These are phyloP conservation scores for Pseudocercospora crystallina DNA, from an alignment of 2,329 filamentous ascomycete genomes.

Conservation along the genomic window DNA sequence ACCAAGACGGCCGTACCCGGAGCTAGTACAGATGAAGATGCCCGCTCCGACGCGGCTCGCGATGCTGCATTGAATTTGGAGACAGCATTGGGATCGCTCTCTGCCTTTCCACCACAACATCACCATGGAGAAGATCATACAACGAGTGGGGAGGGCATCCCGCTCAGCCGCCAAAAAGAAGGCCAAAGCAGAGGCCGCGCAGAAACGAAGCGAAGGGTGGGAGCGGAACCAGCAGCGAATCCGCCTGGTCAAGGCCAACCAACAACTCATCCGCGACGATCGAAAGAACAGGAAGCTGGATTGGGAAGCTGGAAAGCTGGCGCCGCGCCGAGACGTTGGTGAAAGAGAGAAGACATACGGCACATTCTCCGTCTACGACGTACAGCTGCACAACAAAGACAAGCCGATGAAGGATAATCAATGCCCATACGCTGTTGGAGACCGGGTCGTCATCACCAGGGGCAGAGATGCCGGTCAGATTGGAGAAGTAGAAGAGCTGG, in stretches of 20 bases:
- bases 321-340: slow-evolving; percentile 73
- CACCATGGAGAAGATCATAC: slow-evolving; percentile 21
- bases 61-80: background rate
- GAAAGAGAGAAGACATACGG: slow-evolving; percentile 59
- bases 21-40: too few species aligned
- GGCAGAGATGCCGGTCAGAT: slow-evolving; percentile 83
- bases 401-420: slow-evolving; percentile 17
- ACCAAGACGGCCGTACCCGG: too few species aligned
- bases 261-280: slow-evolving; percentile 45
- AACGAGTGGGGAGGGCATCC: slow-evolving; percentile 15
- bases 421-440: slow-evolving; percentile 45
- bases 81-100: background rate
- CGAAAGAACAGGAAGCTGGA: slow-evolving; percentile 66
- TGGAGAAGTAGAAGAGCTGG: slow-evolving; percentile 64
- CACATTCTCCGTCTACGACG: slow-evolving; percentile 36
- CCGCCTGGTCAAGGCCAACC: slow-evolving; percentile 26
- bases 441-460: slow-evolving; percentile 78
- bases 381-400: slow-evolving; percentile 29
- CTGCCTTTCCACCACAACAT: background rate
- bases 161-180: slow-evolving; percentile 11
- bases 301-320: slow-evolving; percentile 74
- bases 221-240: slow-evolving; percentile 29
- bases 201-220: slow-evolving; percentile 29
- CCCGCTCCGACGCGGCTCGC: too few species aligned
- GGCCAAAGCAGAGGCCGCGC: slow-evolving; percentile 6